phyloP scores from a whole-genome alignment of 2,329 filamentous ascomycete genomes.

The Neonectria ditissima region DNA sequence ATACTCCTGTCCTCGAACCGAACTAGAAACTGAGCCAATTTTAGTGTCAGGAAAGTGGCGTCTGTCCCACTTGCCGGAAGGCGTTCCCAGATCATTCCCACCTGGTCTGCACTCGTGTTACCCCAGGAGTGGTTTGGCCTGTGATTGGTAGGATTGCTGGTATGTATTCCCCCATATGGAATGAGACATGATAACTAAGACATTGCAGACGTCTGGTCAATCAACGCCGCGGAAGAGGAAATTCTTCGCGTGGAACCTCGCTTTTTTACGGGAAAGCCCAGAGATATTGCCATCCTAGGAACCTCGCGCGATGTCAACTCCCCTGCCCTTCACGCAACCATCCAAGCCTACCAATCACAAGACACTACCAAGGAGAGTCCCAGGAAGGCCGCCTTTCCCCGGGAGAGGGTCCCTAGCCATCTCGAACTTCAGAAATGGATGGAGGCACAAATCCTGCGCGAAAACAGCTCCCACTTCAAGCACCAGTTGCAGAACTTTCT shows the following conservation, averaged over 20 bases:
- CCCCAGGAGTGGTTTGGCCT: slow-evolving; percentile 52
- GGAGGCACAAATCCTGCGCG: slow-evolving; percentile 52
- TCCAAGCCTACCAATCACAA: slow-evolving; percentile 53
- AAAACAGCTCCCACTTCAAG: slow-evolving; percentile 49
- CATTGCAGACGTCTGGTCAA: slow-evolving; percentile 53
- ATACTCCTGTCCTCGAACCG: slow-evolving; percentile 27
- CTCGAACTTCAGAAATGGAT: slow-evolving; percentile 52
- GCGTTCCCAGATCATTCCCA: slow-evolving; percentile 56
- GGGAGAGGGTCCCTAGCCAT: slow-evolving; percentile 53
- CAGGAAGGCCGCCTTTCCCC: slow-evolving; percentile 52
- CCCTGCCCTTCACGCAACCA: slow-evolving; percentile 53
- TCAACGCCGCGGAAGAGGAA: slow-evolving; percentile 50
- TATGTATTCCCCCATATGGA: slow-evolving; percentile 44
- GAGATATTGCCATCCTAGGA: slow-evolving; percentile 51
- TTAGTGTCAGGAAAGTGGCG: slow-evolving; percentile 56
- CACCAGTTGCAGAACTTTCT: slow-evolving; percentile 53
- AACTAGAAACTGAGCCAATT: slow-evolving; percentile 45
- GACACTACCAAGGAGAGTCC: slow-evolving; percentile 48
- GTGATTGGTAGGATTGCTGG: slow-evolving; percentile 54
- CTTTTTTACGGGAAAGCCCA: slow-evolving; percentile 52
- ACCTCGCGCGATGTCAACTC: slow-evolving; percentile 52
- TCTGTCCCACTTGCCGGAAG: slow-evolving; percentile 57
- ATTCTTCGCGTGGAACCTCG: slow-evolving; percentile 49
- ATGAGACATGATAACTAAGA: slow-evolving; percentile 45
- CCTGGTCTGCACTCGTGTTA: slow-evolving; percentile 54